Evolutionary conservation across 768 basidiomycete species (phyloP).

Genomic region (Pholiota molesta): DNA sequence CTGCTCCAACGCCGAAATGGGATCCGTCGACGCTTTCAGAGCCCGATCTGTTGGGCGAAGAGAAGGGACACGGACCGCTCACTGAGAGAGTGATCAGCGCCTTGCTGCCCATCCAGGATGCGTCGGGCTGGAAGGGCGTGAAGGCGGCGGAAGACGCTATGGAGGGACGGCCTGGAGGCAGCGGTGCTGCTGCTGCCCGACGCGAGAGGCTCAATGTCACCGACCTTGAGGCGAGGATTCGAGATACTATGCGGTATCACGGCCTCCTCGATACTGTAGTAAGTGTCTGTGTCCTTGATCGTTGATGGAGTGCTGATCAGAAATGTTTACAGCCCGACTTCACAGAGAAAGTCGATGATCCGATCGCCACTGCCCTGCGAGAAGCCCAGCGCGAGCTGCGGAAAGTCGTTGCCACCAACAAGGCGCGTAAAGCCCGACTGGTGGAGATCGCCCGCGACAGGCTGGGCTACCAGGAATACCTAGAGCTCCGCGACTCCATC

Average conservation of each 20-base stretch:
- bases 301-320: background rate
- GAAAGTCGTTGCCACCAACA: slow-evolving; percentile 78
- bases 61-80: slow-evolving; percentile 83
- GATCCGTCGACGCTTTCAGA: slow-evolving; percentile 84
- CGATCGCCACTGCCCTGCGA: slow-evolving; percentile 87
- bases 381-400: slow-evolving; percentile 85
- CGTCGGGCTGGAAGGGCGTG: slow-evolving; percentile 69
- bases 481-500: slow-evolving; percentile 80
- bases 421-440: slow-evolving; percentile 76
- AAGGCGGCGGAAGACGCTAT: slow-evolving; percentile 85
- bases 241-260: slow-evolving; percentile 78
- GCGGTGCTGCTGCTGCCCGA: slow-evolving; percentile 74
- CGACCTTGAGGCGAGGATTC: slow-evolving; percentile 75
- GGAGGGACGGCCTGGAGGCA: slow-evolving; percentile 82
- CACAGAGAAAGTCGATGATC: slow-evolving; percentile 85
- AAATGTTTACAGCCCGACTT: slow-evolving; percentile 62
- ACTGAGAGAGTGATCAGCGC: slow-evolving; percentile 85
- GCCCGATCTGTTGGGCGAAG: slow-evolving; percentile 66
- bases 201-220: slow-evolving; percentile 77
- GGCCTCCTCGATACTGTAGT: slow-evolving; percentile 72
- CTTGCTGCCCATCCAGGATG: slow-evolving; percentile 70
- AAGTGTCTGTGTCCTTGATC: slow-evolving; percentile 33
- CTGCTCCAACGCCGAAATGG: slow-evolving; percentile 70
- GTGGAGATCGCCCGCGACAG: slow-evolving; percentile 80
- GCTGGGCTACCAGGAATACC: slow-evolving; percentile 90